Evolutionary conservation across 306 rosid genomes (phyloP).

Genomic region (Trifolium fragiferum): DNA sequence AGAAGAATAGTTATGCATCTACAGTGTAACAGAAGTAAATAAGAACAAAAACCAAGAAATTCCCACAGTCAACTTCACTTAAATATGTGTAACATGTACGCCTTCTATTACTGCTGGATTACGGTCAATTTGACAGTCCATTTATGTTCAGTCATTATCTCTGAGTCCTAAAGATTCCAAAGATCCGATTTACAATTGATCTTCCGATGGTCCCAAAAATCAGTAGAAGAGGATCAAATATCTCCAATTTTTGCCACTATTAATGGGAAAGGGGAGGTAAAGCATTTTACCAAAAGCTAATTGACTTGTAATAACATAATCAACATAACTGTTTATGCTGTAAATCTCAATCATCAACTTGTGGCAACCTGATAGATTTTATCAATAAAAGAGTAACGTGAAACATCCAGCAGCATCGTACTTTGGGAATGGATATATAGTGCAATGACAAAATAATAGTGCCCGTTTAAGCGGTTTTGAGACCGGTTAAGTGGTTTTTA

Average conservation of each 20-base stretch:
- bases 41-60: conserved; percentile 7
- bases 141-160: conserved; percentile 1
- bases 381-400: neutral
- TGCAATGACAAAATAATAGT: neutral
- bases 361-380: conserved; percentile 1
- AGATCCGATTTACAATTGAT: neutral
- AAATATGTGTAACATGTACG: neutral
- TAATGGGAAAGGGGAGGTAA: conserved; percentile 6
- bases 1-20: conserved; percentile 28
- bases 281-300: neutral
- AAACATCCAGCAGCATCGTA: no score
- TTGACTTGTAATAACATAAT: conserved; percentile 8
- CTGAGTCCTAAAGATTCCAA: neutral
- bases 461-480: neutral
- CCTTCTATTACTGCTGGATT: conserved; percentile 8
- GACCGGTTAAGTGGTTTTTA: no score
- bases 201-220: conserved; percentile 4
- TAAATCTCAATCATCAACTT: conserved; percentile 22
- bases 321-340: neutral
- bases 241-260: neutral
- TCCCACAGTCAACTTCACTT: conserved; percentile 13
- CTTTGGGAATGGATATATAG: neutral
- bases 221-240: conserved; percentile 6
- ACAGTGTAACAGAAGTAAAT: conserved; percentile 18
- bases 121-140: conserved; percentile 12